Evolutionary conservation across 352 stramenopile genomes (phyloP), one percentile per base, ranked within the genome.

Genomic region (Globisporangium ultimum): DNA sequence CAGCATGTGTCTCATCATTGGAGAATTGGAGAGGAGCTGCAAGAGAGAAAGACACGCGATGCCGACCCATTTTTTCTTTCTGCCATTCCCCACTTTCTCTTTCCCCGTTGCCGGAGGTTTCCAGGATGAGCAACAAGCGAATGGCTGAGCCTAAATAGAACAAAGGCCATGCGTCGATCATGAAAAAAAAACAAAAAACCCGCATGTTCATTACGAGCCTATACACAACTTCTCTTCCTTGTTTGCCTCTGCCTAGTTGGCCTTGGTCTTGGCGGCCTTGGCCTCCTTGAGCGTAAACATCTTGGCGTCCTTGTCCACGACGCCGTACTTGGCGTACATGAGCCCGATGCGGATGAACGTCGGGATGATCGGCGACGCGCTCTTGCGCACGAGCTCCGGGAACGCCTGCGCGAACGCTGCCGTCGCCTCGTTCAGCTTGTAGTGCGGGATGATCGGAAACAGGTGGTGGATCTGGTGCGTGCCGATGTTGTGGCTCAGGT

Each of bases 371-470:
- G 80, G 81, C 65, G 84, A 73, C 66, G 80, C 64, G 57, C 67
- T 91, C 60, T 79, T 67, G 46, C 84, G 84, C 50, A 87, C 84
- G 41, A 93, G 80, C 58, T 91, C 71, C 24, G 84, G 84, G 66
- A 88, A 93, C 32, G 77, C 79, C 54, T 76, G 51, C 53, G 70
- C 69, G 61, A 93, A 91, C 53, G 85, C 72, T 14, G 53, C 63
- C 14, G 81, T 89, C 3, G 84, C 84, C 32, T 71, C 65, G 14
- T 80, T 68, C 53, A 93, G 72, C 58, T 91, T 91, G 76, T 93
- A 93, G 74, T 91, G 82, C 60, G 84, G 84, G 51, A 93, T 93
- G 67, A 91, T 93, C 48, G 84, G 80, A 72, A 93, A 93, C 34
- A 93, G 69, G 76, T 93, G 84, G 70, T 93, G 84, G 55, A 91